These are phyloP conservation scores for Quercus alba DNA, from an alignment of 306 rosid genomes.

Conservation along the genomic window DNA sequence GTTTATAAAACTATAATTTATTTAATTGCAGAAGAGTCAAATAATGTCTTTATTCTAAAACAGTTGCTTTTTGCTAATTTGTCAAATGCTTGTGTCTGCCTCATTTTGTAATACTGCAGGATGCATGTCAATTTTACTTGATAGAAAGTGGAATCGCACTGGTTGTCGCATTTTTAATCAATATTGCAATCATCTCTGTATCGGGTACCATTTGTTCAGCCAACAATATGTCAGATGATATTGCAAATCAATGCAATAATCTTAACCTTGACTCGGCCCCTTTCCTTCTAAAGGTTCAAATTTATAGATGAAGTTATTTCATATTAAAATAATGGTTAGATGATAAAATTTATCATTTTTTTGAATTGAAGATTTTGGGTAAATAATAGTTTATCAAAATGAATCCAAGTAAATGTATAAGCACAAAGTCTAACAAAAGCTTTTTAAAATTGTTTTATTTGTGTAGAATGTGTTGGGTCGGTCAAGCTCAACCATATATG, in stretches of 20 bases:
- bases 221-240: conserved; percentile 27
- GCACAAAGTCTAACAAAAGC: not conserved
- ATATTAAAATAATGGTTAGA: too few relatives aligned
- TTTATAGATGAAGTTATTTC: not conserved
- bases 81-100: conserved; percentile 4
- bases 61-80: not conserved
- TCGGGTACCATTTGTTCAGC: conserved; percentile 60
- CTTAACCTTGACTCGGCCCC: conserved; percentile 73
- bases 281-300: conserved; percentile 81
- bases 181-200: conserved; percentile 70
- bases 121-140: conserved; percentile 72
- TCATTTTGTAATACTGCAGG: conserved; percentile 37
- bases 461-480: conserved; percentile 74
- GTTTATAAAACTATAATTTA: too few relatives aligned
- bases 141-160: conserved; percentile 79
- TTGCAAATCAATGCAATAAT: conserved; percentile 35
- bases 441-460: not conserved
- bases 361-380: too few relatives aligned
- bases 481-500: conserved; percentile 74
- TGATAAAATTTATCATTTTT: too few relatives aligned
- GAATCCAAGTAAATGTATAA: not conserved
- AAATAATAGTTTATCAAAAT: not conserved
- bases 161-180: conserved; percentile 74
- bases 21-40: too few relatives aligned
- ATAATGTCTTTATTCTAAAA: too few relatives aligned